phyloP scores from a whole-genome alignment of 257 asterid genomes.

The Voacanga thouarsii region DNA sequence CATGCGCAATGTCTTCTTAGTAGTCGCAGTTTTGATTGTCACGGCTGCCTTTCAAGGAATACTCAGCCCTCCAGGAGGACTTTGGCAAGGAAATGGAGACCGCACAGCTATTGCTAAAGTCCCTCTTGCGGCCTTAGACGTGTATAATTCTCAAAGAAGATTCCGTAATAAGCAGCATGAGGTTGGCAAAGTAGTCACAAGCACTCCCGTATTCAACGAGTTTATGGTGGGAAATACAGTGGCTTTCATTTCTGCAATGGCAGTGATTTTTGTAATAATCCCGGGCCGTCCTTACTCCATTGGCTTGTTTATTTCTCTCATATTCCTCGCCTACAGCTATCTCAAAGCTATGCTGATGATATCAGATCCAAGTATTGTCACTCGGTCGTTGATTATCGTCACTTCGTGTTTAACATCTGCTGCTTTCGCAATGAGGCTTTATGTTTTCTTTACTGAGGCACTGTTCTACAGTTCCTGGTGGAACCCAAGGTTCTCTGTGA shows the following conservation, averaged over 20 bases:
- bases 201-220: neutral
- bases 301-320: neutral
- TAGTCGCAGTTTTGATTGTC: slow-evolving; percentile 6
- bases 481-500: neutral
- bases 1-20: neutral
- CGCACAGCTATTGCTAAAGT: neutral
- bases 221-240: neutral
- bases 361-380: neutral
- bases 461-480: neutral
- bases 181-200: neutral
- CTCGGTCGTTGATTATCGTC: neutral
- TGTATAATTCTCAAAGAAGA: neutral
- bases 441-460: neutral
- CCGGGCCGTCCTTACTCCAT: neutral
- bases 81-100: neutral
- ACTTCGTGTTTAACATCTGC: neutral
- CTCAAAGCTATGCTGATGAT: neutral
- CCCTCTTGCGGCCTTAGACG: too few species aligned
- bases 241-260: neutral
- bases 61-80: slow-evolving; percentile 12
- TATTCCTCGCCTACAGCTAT: neutral
- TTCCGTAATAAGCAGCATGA: too few species aligned
- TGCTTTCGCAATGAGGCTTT: too few species aligned
- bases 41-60: slow-evolving; percentile 12
- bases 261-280: neutral